Evolutionary conservation across 2,329 filamentous ascomycete species (phyloP), one percentile per base, ranked within the genome.

Genomic region (Chrysoporthe deuterocubensis): DNA sequence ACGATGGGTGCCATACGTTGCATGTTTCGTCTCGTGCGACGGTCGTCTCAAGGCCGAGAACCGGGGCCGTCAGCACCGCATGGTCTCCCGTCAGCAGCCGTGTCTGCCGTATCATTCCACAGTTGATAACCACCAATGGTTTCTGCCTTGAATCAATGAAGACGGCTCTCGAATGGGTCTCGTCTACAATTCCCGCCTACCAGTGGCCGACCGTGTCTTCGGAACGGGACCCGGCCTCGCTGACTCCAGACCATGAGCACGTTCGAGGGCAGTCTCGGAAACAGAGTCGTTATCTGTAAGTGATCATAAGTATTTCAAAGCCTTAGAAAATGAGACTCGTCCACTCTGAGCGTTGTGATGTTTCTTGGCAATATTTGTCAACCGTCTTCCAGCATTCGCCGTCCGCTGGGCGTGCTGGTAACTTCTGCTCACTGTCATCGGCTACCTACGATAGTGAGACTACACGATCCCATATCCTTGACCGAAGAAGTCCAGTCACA

Each of bases 211-310:
- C 34, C 32, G 5, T n/a, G 16, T 5, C 34, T 40, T 40, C 54
- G 11, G 14, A 6, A 57, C 54, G 32, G 18, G 34, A 57, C 16
- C 54, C 14, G 18, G 54, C 13, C 54, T 37, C 16, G 54, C 54
- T 57, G 54, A 57, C 54, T 57, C 18, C 9, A 21, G 54, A 40
- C 54, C 32, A 32, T 18, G 8, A 18, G n/a, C 54, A 57, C 9
- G 54, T 57, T 57, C 54, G 54, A 57, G 54, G 32, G 18, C 34
- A 3, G 54, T 57, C 32, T 57, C 54, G 54, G 54, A 52, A 5
- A 52, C 21, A 32, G 21, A 32, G n/a, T 52, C 48, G 5, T 48
- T 21, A 44, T 21, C 46, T 14, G 9, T 26, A 4, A 18, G 26
- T 26, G 21, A 52, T 16, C 21, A 54, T 6, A 4, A 54, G 26